Evolutionary conservation across 257 asterid species (phyloP).

Genomic region (Solanum pimpinellifolium): DNA sequence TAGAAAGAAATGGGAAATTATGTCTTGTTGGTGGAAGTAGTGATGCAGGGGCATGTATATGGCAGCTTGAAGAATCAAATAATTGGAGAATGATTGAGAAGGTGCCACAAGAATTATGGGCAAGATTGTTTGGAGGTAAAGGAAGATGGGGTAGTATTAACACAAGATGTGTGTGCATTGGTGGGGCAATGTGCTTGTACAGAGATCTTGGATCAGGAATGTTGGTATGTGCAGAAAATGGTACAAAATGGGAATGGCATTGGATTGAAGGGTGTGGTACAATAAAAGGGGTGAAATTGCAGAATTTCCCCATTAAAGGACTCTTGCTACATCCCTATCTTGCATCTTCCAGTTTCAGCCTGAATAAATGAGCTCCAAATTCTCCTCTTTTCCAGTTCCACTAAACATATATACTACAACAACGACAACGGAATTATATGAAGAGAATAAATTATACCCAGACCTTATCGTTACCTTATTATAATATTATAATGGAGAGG

Average conservation of each 20-base stretch:
- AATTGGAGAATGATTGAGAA: conserved; percentile 46
- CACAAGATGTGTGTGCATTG: conserved; percentile 34
- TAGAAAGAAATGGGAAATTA: conserved; percentile 39
- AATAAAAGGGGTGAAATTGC: conserved; percentile 11
- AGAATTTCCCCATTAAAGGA: conserved; percentile 43
- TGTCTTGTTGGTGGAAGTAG: conserved; percentile 54
- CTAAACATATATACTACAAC: not conserved
- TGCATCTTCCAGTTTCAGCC: not conserved
- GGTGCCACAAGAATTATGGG: conserved; percentile 44
- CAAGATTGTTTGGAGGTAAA: conserved; percentile 24
- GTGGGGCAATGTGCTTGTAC: conserved; percentile 49
- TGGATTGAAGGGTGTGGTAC: conserved; percentile 56
- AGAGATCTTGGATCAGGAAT: conserved; percentile 56
- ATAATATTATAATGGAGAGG: rapidly evolving
- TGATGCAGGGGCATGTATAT: conserved; percentile 32
- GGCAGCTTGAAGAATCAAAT: conserved; percentile 50
- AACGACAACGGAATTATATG: not conserved
- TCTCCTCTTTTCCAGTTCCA: not conserved
- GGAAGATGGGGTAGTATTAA: conserved; percentile 47
- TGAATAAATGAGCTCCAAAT: not conserved
- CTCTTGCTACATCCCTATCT: conserved; percentile 55
- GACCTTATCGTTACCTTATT: no score
- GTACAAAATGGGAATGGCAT: conserved; percentile 36
- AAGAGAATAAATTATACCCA: not conserved
- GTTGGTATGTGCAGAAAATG: conserved; percentile 8